phyloP scores from a whole-genome alignment of 2,329 filamentous ascomycete species.

The Neonectria coccinea region DNA sequence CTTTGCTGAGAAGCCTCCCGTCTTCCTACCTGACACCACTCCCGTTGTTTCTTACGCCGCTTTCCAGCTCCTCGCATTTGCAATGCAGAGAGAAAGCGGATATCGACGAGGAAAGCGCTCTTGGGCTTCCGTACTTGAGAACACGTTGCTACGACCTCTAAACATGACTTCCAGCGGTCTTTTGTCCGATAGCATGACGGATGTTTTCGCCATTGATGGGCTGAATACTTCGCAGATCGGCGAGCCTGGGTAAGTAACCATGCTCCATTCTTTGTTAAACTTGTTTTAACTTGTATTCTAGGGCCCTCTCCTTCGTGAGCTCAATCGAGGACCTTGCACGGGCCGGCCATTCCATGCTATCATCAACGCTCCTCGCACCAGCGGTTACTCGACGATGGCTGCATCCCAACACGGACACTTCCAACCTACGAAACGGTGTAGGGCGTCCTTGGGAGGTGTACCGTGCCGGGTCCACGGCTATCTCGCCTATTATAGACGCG shows the following conservation, averaged over 20 bases:
- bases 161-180: conserved; percentile 31
- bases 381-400: conserved; percentile 49
- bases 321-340: conserved; percentile 38
- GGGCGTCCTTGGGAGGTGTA: conserved; percentile 51
- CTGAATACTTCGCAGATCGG: conserved; percentile 27
- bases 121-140: conserved; percentile 21
- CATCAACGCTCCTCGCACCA: conserved; percentile 37
- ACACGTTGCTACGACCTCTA: conserved; percentile 17
- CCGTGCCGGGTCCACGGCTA: conserved; percentile 39
- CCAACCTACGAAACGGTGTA: conserved; percentile 51
- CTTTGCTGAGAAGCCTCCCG: conserved; percentile 27
- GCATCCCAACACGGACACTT: conserved; percentile 45
- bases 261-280: accelerated
- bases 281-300: accelerated
- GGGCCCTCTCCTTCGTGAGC: conserved; percentile 37
- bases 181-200: not conserved
- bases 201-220: conserved; percentile 26
- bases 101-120: accelerated
- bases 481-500: conserved; percentile 42
- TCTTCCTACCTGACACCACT: conserved; percentile 37
- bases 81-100: conserved; percentile 22
- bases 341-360: conserved; percentile 34
- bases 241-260: conserved; percentile 31
- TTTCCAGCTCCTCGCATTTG: conserved; percentile 38
- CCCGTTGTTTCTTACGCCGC: conserved; percentile 38